These are phyloP conservation scores for Colletotrichum echinochloae DNA, from an alignment of 2,329 filamentous ascomycete genomes.

Conservation along the genomic window DNA sequence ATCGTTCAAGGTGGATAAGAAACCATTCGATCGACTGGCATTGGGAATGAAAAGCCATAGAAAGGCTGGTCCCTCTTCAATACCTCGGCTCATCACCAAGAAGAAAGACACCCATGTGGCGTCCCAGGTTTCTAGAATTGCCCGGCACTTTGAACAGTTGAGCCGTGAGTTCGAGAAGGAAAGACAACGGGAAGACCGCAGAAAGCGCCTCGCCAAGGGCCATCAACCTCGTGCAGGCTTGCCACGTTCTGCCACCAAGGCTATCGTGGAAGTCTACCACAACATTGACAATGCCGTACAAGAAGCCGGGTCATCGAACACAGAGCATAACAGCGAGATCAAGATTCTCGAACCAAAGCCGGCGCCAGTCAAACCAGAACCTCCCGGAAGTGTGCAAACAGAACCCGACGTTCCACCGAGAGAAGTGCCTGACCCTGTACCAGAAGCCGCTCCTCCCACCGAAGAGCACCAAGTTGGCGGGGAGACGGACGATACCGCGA, in stretches of 20 bases:
- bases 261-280: constrained; percentile 95
- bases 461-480: constrained; percentile 40
- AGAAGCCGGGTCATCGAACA: constrained; percentile 76
- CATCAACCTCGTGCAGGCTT: constrained; percentile 80
- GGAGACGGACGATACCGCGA: constrained; percentile 51
- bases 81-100: constrained; percentile 86
- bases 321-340: constrained; percentile 49
- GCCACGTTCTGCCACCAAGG: constrained; percentile 91
- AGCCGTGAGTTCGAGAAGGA: constrained; percentile 98
- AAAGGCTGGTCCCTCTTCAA: constrained; percentile 77
- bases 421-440: constrained; percentile 16
- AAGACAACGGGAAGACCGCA: constrained; percentile 81
- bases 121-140: constrained; percentile 88
- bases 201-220: constrained; percentile 80
- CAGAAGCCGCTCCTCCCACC: constrained; percentile 25
- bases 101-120: constrained; percentile 84
- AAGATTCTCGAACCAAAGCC: constrained; percentile 36
- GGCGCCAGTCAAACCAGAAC: constrained; percentile 29
- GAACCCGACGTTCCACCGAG: constrained; percentile 35
- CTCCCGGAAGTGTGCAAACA: constrained; percentile 27
- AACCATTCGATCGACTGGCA: constrained; percentile 79
- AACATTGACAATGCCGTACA: constrained; percentile 94
- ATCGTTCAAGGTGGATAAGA: constrained; percentile 73
- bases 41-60: constrained; percentile 72
- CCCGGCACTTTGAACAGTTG: constrained; percentile 95